These are phyloP conservation scores for Themeda triandra DNA, from an alignment of 176 grass and related monocot genomes.

Conservation along the genomic window DNA sequence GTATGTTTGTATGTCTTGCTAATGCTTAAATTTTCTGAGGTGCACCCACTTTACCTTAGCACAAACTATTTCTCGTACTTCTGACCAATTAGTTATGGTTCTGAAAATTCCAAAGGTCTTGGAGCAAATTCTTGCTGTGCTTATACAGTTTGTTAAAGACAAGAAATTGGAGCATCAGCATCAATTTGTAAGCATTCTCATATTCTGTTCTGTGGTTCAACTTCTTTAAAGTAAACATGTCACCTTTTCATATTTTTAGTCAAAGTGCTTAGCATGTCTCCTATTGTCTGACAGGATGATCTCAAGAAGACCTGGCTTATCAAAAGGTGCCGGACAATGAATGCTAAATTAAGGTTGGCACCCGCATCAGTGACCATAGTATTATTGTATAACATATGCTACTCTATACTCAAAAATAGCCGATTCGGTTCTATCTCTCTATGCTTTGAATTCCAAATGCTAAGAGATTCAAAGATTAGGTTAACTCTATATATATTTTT, in stretches of 20 bases:
- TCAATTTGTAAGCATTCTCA: conserved; percentile 70
- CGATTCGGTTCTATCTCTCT: not conserved
- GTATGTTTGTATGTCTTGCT: conserved; percentile 33
- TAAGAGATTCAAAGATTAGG: not conserved
- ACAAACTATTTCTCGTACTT: not conserved
- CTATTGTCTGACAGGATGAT: conserved; percentile 71
- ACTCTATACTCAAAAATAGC: not conserved
- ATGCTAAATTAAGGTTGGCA: conserved; percentile 90
- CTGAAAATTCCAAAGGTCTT: conserved; percentile 57
- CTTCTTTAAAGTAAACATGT: not conserved
- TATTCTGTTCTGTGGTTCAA: not conserved
- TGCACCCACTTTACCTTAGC: conserved; percentile 2
- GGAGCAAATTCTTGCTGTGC: conserved; percentile 96
- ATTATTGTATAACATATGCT: not conserved
- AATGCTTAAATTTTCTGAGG: not conserved
- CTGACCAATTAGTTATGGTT: conserved; percentile 13
- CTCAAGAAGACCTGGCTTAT: conserved; percentile 95
- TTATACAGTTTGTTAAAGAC: conserved; percentile 95
- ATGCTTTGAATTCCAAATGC: not conserved
- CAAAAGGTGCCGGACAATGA: conserved; percentile 97
- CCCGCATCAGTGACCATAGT: not conserved
- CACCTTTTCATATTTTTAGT: not conserved
- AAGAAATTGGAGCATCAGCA: conserved; percentile 96
- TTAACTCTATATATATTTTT: not conserved
- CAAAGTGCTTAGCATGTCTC: not conserved